These are phyloP conservation scores for Syncephalastrum monosporum DNA, from an alignment of 371 early-diverging fungal species.

Conservation along the genomic window DNA sequence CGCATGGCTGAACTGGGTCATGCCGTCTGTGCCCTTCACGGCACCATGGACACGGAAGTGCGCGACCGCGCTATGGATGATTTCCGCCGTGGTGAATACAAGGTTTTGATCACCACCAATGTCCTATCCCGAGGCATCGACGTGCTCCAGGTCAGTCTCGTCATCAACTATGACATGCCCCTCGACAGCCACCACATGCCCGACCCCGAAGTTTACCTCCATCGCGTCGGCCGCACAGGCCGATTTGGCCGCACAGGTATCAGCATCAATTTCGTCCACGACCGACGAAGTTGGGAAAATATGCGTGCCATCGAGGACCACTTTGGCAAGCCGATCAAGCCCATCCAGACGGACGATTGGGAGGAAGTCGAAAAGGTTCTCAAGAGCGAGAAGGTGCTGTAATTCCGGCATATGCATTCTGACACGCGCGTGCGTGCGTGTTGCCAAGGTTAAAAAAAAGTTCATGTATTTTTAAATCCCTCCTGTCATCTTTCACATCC, in stretches of 20 bases:
- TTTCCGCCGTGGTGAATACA: conserved; percentile 89
- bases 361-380: conserved; percentile 74
- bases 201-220: conserved; percentile 95
- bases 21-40: conserved; percentile 86
- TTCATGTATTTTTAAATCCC: too few relatives aligned
- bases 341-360: conserved; percentile 77
- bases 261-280: conserved; percentile 95
- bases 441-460: too few relatives aligned
- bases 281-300: conserved; percentile 63
- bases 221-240: conserved; percentile 99
- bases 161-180: conserved; percentile 98
- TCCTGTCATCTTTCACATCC: too few relatives aligned
- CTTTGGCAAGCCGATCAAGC: conserved; percentile 73
- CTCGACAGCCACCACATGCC: conserved; percentile 55
- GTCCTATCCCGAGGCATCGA: conserved; percentile 98
- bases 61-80: conserved; percentile 93
- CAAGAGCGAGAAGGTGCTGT: conserved; percentile 58
- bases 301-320: conserved; percentile 78
- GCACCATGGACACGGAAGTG: conserved; percentile 74
- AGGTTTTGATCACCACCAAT: conserved; percentile 96
- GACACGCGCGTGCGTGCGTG: too few relatives aligned
- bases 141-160: conserved; percentile 93
- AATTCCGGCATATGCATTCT: not conserved
- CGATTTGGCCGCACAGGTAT: conserved; percentile 97
- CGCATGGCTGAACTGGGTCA: conserved; percentile 86